Evolutionary conservation across 345 rosid species (phyloP).

Genomic region (Populus nigra): DNA sequence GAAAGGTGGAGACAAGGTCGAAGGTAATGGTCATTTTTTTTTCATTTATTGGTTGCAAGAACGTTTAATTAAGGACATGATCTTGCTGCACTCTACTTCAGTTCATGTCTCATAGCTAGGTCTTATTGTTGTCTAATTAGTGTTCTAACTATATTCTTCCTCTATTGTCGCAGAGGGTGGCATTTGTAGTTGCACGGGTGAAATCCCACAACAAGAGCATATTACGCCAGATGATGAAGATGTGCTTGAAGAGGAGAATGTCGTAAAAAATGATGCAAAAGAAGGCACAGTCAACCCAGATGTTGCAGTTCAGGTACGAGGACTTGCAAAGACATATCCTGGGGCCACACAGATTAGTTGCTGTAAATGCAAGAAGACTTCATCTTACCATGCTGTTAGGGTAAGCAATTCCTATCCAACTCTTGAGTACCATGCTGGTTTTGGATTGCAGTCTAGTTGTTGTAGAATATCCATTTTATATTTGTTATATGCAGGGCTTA

Average conservation of each 20-base stretch:
- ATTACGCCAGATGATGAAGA: conserved; percentile 72
- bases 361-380: conserved; percentile 70
- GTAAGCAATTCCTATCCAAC: conserved; percentile 34
- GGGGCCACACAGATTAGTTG: conserved; percentile 56
- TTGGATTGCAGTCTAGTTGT: background rate
- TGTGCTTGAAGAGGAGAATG: conserved; percentile 76
- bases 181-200: conserved; percentile 68
- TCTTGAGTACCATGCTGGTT: background rate
- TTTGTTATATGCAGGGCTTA: conserved; percentile 50
- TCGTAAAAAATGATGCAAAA: conserved; percentile 50
- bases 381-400: conserved; percentile 78
- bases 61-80: background rate
- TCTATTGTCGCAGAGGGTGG: conserved; percentile 63
- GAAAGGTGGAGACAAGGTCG: conserved; percentile 67
- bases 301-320: conserved; percentile 79
- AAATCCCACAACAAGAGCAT: conserved; percentile 55
- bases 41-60: background rate
- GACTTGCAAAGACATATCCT: conserved; percentile 73
- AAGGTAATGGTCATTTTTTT: conserved; percentile 50
- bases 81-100: background rate
- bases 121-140: conserved; percentile 1
- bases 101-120: background rate
- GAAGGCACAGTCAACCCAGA: conserved; percentile 52
- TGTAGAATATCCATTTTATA: background rate
- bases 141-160: conserved; percentile 11